Evolutionary conservation across 257 asterid genomes (phyloP), one percentile per base, ranked within the genome.

Genomic region (Cordia subcordata): DNA sequence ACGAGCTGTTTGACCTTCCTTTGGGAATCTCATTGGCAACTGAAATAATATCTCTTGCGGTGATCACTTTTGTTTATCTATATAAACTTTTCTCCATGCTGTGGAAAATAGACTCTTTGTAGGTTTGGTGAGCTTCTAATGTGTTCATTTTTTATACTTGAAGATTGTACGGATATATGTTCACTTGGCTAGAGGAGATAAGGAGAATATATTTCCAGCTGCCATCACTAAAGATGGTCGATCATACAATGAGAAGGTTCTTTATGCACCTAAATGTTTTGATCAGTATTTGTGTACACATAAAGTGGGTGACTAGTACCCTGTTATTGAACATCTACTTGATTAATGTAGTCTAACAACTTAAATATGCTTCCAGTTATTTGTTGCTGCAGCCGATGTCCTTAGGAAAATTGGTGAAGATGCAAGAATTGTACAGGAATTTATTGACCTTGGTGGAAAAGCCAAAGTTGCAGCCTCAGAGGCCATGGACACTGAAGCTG

Each of bases 211-310:
- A 53, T 93, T 93, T 68, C 94, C 95, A 10, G 71, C 76, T 37
- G 97, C 99, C 68, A 89, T 93, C 70, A 81, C 79, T 61, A 89
- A 75, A 72, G 99, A 93, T 67, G 97, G 97, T 16, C 85, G 97
- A 69, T 89, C 99, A 15, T 93, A 89, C 81, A 93, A 79, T 27
- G 96, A 85, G 49, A 95, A 93, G 86, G 99, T 93, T 18, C 21
- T 13, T 51, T 9, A 10, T 39, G 22, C 49, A 60, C 8, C 45
- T 1, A 1, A 16, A 9, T 49, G 10, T 10, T 42, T 14, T 49
- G 20, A 17, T 49, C 21, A 49, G 21, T n/a, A n/a, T 19, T 52
- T 52, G 8, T 22, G 15, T 8, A 51, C 21, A 8, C 18, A 17
- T 1, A 1, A 17, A 17, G 18, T 18, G 17, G 52, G 15, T 46